phyloP scores from a whole-genome alignment of 2,329 filamentous ascomycete species.

The Clarireedia paspali region DNA sequence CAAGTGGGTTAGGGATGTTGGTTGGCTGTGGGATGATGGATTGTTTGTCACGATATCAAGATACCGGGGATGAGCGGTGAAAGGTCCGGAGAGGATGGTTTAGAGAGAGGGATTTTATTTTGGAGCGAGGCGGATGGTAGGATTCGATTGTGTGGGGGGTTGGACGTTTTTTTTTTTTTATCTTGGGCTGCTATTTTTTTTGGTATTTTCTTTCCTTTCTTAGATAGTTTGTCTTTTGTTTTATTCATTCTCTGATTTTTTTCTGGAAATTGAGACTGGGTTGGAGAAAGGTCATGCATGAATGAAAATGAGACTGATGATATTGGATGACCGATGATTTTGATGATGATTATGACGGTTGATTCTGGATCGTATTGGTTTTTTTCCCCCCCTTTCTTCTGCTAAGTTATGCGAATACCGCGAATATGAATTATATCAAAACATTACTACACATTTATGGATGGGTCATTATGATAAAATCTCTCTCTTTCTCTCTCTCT shows the following conservation, averaged over 20 bases:
- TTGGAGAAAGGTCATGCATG: background rate
- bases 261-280: background rate
- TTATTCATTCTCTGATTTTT: background rate
- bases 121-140: background rate
- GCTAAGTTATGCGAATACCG: background rate
- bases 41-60: too few relatives aligned
- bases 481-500: too few relatives aligned
- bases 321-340: background rate
- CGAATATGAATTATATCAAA: background rate
- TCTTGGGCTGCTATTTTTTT: background rate
- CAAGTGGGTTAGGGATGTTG: too few relatives aligned
- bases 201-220: background rate
- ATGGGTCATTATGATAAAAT: too few relatives aligned
- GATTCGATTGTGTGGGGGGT: background rate
- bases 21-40: too few relatives aligned
- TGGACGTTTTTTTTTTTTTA: background rate
- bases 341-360: background rate
- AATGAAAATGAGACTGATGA: background rate
- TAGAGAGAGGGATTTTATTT: too few relatives aligned
- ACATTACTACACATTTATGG: background rate
- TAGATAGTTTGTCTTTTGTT: background rate
- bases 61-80: too few relatives aligned
- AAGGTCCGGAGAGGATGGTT: too few relatives aligned
- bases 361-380: background rate
- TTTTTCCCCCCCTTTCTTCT: background rate